Conservation (phyloP, 257 asterid genomes). For the Nicotiana obtusifolia region DNA sequence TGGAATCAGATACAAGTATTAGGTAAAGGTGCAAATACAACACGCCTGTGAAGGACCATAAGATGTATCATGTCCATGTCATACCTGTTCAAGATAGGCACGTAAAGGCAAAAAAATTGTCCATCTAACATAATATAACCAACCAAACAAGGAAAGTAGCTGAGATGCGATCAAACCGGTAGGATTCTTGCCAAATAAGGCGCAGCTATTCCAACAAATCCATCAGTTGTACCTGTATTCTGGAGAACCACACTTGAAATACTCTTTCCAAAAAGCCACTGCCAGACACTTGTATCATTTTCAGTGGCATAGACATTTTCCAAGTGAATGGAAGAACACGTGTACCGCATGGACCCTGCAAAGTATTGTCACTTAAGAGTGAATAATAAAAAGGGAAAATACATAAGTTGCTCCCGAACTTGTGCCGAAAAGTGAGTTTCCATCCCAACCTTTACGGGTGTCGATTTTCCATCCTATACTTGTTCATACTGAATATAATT, state of each 20-base stretch:
- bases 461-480: no score
- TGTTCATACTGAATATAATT: no score
- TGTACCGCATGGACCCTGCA: constrained; percentile 98
- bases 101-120: no score
- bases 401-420: no score
- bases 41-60: no score
- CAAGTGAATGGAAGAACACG: constrained; percentile 89
- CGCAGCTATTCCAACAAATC: constrained; percentile 97
- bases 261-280: constrained; percentile 93
- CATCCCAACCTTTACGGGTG: no score
- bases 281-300: constrained; percentile 91
- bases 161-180: constrained; percentile 46
- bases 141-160: background rate
- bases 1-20: no score
- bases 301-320: constrained; percentile 78
- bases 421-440: no score
- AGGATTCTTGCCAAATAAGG: constrained; percentile 88
- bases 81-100: no score
- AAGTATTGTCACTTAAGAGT: constrained; percentile 6
- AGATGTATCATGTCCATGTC: no score
- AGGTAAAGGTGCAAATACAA: no score
- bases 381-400: background rate
- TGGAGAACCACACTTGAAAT: constrained; percentile 66
- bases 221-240: constrained; percentile 78
- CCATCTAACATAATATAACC: no score